Conservation (phyloP, 2,329 filamentous ascomycete genomes). For the Fusarium foetens region DNA sequence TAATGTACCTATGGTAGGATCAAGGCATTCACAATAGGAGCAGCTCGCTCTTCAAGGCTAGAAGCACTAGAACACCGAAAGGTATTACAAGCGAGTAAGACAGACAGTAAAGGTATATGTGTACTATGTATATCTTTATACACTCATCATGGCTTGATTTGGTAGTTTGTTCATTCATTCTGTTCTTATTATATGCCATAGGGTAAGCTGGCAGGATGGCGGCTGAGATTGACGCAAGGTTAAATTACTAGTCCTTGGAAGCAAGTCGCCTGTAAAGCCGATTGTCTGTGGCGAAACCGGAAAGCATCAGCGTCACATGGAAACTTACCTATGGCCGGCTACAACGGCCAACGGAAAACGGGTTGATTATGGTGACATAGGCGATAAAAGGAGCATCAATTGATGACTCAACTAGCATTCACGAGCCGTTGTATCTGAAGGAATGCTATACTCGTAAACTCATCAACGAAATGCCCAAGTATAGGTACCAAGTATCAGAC, state of each 20-base stretch:
- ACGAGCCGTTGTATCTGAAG: background rate
- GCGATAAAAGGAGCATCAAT: background rate
- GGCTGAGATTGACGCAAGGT: slow-evolving; percentile 2
- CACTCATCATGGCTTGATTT: background rate
- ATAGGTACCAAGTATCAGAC: background rate
- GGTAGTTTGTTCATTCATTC: background rate
- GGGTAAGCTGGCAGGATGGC: background rate
- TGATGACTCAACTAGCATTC: background rate
- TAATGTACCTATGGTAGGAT: background rate
- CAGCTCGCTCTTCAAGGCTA: background rate
- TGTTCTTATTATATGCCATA: background rate
- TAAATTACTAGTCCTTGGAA: background rate
- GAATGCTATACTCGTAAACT: background rate
- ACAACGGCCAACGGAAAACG: slow-evolving; percentile 11
- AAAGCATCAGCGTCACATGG: slow-evolving; percentile 36
- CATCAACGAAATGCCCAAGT: background rate
- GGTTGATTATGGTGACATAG: background rate
- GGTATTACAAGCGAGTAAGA: background rate
- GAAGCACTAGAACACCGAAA: background rate
- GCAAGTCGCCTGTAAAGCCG: background rate
- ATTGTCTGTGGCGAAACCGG: slow-evolving; percentile 23
- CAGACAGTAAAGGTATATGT: background rate
- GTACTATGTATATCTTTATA: background rate
- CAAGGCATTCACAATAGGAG: no score
- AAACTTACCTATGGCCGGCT: slow-evolving; percentile 8